A percentile compares a stretch with the other conserved stretches of the same genome.
Evolutionary conservation across 805 yeast genomes (phyloP).

Genomic region (Brettanomyces nanus): DNA sequence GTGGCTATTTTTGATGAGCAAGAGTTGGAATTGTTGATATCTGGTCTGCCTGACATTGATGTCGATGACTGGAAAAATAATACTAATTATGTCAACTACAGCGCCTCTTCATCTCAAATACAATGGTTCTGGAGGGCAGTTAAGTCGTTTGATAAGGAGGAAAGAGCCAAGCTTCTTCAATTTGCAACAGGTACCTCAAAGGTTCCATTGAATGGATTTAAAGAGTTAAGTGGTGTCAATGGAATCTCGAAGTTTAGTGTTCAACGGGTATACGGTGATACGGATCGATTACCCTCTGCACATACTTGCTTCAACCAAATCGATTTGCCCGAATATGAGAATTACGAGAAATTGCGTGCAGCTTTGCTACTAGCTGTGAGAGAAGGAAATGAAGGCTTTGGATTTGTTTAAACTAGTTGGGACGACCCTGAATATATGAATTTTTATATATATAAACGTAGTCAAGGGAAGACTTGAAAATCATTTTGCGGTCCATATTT

Average conservation of each 20-base stretch:
- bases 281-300: conserved; percentile 85
- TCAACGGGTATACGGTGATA: conserved; percentile 79
- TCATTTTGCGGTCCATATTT: background rate
- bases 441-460: background rate
- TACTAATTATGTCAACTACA: conserved; percentile 72
- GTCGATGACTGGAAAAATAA: conserved; percentile 94
- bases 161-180: conserved; percentile 86
- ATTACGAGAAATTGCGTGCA: conserved; percentile 77
- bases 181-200: conserved; percentile 97
- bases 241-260: conserved; percentile 83
- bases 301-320: conserved; percentile 97
- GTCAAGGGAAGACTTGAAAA: background rate
- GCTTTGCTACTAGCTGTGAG: conserved; percentile 77
- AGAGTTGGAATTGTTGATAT: conserved; percentile 83
- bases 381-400: conserved; percentile 96
- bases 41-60: conserved; percentile 94
- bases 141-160: conserved; percentile 86
- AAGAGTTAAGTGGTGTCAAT: conserved; percentile 78
- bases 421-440: background rate
- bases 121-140: conserved; percentile 99
- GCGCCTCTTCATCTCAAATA: conserved; percentile 75
- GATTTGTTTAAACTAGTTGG: conserved; percentile 44
- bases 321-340: conserved; percentile 86
- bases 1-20: conserved; percentile 90
- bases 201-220: conserved; percentile 92